Conservation (phyloP, 164 flowering plant species). For the Piper betle region DNA sequence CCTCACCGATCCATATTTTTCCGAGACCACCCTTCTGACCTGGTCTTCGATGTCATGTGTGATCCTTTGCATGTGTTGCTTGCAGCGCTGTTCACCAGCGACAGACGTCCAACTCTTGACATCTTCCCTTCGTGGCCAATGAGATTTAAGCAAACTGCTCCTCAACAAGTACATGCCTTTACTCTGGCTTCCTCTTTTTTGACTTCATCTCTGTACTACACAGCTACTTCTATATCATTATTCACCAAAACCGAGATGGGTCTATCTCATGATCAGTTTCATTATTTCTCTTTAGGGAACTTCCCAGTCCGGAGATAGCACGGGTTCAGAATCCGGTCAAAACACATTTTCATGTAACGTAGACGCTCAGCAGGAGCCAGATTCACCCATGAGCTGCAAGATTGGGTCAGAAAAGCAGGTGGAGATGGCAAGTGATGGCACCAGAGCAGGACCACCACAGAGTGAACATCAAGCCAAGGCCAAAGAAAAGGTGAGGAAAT, state of each 20-base stretch:
- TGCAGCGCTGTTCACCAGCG: conserved; percentile 2
- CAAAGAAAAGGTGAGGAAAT: conserved; percentile 42
- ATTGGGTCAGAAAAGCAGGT: conserved; percentile 21
- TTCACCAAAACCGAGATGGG: background rate
- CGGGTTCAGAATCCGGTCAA: conserved; percentile 60
- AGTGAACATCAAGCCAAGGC: conserved; percentile 32
- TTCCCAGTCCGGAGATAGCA: conserved; percentile 62
- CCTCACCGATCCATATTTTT: conserved; percentile 23
- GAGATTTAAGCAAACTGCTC: conserved; percentile 7
- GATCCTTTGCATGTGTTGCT: background rate
- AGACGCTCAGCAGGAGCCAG: conserved; percentile 39
- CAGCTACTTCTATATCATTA: background rate
- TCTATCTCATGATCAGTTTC: background rate
- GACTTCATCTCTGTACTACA: background rate
- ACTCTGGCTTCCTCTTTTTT: background rate
- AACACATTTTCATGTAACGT: conserved; percentile 43
- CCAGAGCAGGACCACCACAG: conserved; percentile 24
- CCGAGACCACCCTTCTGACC: conserved; percentile 18
- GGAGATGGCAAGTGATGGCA: conserved; percentile 40
- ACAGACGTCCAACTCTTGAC: conserved; percentile 10
- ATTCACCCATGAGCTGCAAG: conserved; percentile 32
- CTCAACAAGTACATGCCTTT: background rate
- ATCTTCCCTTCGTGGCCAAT: conserved; percentile 14
- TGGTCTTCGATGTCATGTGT: background rate
- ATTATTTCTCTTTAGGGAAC: conserved; percentile 25